Percentiles rank a stretch among this genome's conserved stretches.
These are phyloP conservation scores for Rosa persica DNA, from an alignment of 306 rosid species.

Conservation along the genomic window DNA sequence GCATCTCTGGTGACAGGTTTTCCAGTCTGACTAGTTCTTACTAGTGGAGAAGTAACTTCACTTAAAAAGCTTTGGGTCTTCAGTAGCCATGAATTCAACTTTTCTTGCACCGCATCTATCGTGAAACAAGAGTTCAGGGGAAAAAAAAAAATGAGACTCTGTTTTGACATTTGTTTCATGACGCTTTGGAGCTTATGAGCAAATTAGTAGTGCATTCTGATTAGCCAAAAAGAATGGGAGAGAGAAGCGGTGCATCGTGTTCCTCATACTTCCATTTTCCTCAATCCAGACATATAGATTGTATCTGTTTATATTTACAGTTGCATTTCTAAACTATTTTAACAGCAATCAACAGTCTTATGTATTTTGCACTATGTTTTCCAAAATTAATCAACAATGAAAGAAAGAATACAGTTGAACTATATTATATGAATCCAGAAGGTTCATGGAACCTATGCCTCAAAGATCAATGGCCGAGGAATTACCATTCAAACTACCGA, in stretches of 20 bases:
- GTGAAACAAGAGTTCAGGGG: conserved; percentile 5
- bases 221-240: neutral
- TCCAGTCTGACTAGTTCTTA: conserved; percentile 53
- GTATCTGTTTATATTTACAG: neutral
- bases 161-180: neutral
- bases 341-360: neutral
- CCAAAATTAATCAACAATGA: neutral
- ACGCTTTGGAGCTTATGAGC: neutral
- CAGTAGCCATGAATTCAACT: conserved; percentile 54
- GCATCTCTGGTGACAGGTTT: conserved; percentile 50
- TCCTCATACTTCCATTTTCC: neutral
- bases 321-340: neutral
- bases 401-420: neutral
- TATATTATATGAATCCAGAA: neutral
- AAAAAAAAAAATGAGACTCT: neutral
- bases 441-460: neutral
- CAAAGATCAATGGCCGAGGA: neutral
- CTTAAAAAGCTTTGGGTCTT: conserved; percentile 77
- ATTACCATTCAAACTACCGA: neutral
- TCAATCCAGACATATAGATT: neutral
- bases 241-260: neutral
- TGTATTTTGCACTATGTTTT: neutral
- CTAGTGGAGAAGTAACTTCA: conserved; percentile 78
- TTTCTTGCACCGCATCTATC: conserved; percentile 72
- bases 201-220: neutral